phyloP scores from a whole-genome alignment of 208 protist genomes.

The Phytomonas sp. region DNA sequence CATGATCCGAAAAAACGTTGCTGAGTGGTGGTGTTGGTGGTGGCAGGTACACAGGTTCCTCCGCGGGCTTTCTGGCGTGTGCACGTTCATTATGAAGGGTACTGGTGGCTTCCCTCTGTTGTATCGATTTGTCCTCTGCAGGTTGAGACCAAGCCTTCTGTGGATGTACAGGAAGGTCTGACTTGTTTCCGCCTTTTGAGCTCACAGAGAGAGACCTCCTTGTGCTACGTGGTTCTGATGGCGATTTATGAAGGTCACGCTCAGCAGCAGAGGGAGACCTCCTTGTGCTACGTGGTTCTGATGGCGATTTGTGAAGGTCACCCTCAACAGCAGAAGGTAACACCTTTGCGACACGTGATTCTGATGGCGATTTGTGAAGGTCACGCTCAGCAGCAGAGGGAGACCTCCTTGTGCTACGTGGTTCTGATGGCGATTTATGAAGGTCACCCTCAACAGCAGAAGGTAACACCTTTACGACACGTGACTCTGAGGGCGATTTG shows the following conservation, averaged over 20 bases:
- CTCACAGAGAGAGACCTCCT: background rate
- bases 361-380: no score
- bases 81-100: constrained; percentile 2
- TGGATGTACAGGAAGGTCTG: background rate
- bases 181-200: background rate
- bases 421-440: no score
- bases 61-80: constrained; percentile 1
- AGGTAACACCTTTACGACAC: no score
- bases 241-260: no score
- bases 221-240: background rate
- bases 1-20: background rate
- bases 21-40: background rate
- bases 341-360: no score
- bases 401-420: no score
- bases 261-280: background rate
- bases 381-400: no score
- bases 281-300: background rate
- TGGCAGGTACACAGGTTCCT: background rate
- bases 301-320: no score
- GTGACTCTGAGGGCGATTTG: no score
- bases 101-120: constrained; percentile 7
- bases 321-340: no score
- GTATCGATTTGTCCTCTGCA: constrained; percentile 1
- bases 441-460: no score
- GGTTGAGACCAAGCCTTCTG: constrained; percentile 6